Evolutionary conservation across 2,329 filamentous ascomycete species (phyloP).

Genomic region (Phialophora chinensis): DNA sequence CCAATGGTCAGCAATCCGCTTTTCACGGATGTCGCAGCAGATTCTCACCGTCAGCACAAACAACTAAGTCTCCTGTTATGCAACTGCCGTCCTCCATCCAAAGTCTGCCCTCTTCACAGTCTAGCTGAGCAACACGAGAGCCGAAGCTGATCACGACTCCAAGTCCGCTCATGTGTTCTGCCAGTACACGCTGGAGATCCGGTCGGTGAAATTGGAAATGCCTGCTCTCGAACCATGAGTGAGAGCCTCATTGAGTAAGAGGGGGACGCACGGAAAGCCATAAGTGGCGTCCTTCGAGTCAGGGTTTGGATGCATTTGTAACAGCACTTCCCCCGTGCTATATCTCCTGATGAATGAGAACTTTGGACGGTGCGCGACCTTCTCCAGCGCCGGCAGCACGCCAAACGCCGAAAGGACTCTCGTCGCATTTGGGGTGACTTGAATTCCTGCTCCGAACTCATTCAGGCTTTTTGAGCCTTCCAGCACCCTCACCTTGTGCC

Average conservation of each 20-base stretch:
- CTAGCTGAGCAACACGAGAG: neutral
- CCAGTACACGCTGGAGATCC: neutral
- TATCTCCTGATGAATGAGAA: neutral
- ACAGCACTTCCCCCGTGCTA: neutral
- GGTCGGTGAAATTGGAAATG: neutral
- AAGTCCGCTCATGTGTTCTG: neutral
- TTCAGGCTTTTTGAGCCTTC: neutral
- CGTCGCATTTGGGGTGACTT: neutral
- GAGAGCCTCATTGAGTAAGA: neutral
- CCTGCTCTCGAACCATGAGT: neutral
- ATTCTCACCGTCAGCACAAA: neutral
- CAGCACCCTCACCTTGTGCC: neutral
- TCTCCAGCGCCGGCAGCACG: neutral
- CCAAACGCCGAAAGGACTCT: neutral
- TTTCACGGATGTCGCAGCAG: neutral
- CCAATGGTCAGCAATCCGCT: neutral
- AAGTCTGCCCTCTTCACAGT: neutral
- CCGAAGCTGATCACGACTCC: neutral
- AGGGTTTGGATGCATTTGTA: neutral
- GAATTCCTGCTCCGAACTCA: neutral
- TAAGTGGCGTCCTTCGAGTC: neutral
- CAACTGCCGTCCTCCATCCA: conserved; percentile 3
- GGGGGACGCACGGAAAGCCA: neutral
- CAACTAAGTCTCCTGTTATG: neutral
- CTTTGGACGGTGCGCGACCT: neutral